Percentiles rank a stretch among this genome's conserved stretches.
Conservation (phyloP, 2,329 filamentous ascomycete species). For the Trichoderma sp. region DNA sequence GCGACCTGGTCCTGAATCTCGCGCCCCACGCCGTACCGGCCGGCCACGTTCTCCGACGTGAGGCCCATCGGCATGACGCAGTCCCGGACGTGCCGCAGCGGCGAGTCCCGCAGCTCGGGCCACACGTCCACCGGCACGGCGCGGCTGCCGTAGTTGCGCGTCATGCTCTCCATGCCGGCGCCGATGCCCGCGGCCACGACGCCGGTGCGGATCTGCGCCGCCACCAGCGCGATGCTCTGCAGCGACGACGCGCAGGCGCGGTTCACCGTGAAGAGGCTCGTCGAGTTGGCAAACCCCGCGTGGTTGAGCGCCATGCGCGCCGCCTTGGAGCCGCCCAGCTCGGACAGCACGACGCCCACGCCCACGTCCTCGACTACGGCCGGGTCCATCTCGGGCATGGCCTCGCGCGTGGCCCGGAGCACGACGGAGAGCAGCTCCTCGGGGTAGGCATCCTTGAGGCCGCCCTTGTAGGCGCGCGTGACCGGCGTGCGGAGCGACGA, state of each 20-base stretch:
- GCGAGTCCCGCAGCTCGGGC: slow-evolving; percentile 67
- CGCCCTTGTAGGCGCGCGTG: slow-evolving; percentile 79
- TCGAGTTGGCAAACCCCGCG: slow-evolving; percentile 71
- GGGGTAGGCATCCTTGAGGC: slow-evolving; percentile 84
- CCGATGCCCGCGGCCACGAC: slow-evolving; percentile 74
- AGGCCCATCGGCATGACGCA: slow-evolving; percentile 95
- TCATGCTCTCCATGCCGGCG: slow-evolving; percentile 97
- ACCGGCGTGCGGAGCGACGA: slow-evolving; percentile 88
- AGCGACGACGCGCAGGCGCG: slow-evolving; percentile 80
- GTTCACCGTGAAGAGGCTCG: slow-evolving; percentile 84
- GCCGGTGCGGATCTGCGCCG: slow-evolving; percentile 73
- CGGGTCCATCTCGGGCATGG: slow-evolving; percentile 72
- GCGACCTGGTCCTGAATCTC: slow-evolving; percentile 84
- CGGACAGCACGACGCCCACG: slow-evolving; percentile 85
- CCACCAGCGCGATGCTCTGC: slow-evolving; percentile 73
- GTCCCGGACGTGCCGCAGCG: slow-evolving; percentile 70
- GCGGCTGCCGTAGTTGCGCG: slow-evolving; percentile 78
- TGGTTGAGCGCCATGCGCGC: slow-evolving; percentile 89
- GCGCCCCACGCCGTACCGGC: slow-evolving; percentile 70
- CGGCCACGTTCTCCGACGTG: slow-evolving; percentile 85
- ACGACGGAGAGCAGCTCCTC: slow-evolving; percentile 79
- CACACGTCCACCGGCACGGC: slow-evolving; percentile 85
- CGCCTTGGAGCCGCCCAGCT: slow-evolving; percentile 87
- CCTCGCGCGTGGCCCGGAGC: slow-evolving; percentile 50
- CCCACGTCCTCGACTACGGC: slow-evolving; percentile 73